Base-by-base conservation (phyloP, 2,329 filamentous ascomycete genomes). In the Chaetomium olivaceum region DNA sequence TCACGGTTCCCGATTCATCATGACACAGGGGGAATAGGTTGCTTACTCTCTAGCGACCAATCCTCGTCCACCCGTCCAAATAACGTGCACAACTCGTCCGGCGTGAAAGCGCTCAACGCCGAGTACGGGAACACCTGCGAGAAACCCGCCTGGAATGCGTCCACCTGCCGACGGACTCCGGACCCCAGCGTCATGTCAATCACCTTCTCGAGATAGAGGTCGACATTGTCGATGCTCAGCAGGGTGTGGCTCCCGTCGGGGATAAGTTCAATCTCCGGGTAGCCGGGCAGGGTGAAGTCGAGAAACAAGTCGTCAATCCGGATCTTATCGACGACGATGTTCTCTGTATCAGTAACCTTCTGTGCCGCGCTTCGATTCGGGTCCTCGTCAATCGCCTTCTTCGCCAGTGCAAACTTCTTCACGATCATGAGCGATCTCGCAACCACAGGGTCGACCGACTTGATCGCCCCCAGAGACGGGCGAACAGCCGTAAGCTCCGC, bases 91-190 rank as follows among this genome's bases (percentile, higher is more conserved):
- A 99, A 83, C 77, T 99, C 96, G 72, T 92, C 92, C 0, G 96
- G 93, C 0, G 95, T 99, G 75, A 99, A 99, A 0, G 95, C 92
- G 70, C 90, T 92, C 57, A 99, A 80, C 8, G 96, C 92, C 4
- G 92, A 90, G 78, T 97, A 99, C 0, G 94, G 92, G 82, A 99
- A 99, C 0, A 99, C 96, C 71, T 96, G 91, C 0, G 93, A 96
- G 77, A 99, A 99, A 0, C 95, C 95, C 19, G 85, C 79, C 64
- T 91, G 88, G 85, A 99, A 99, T 4, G 94, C 92, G 73, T 97
- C 91, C 0, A 97, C 88, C 75, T 99, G 96, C 58, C 87, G 86
- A 70, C 90, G 91, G 12, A 99, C 93, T 61, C 95, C 95, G 66
- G 84, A 87, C n/a, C 92, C 92, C 3, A 99, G 81, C 0, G 95